Conservation (phyloP, 2,329 filamentous ascomycete genomes). For the Pezicula rhizophila region DNA sequence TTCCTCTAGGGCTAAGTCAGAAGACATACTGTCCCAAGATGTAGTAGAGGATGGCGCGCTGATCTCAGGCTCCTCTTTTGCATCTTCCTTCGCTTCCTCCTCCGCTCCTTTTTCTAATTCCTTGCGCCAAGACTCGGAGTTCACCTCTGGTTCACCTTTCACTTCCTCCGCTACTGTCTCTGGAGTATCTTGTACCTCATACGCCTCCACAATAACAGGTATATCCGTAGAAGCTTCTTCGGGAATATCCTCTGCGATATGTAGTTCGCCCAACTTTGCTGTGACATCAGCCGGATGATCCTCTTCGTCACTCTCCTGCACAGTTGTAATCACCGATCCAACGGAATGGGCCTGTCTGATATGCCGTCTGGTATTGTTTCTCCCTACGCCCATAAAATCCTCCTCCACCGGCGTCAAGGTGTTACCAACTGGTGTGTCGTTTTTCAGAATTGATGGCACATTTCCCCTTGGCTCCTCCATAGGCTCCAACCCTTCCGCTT, state of each 20-base stretch:
- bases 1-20: slow-evolving; percentile 1
- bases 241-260: slow-evolving; percentile 37
- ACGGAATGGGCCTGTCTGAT: slow-evolving; percentile 74
- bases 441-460: slow-evolving; percentile 30
- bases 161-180: slow-evolving; percentile 8
- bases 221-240: slow-evolving; percentile 15
- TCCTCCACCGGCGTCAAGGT: slow-evolving; percentile 36
- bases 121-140: slow-evolving; percentile 4
- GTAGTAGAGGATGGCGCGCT: slow-evolving; percentile 10
- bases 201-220: slow-evolving; percentile 25
- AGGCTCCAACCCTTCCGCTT: slow-evolving; percentile 78
- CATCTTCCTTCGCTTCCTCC: slow-evolving; percentile 6
- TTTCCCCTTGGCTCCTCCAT: slow-evolving; percentile 35
- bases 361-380: slow-evolving; percentile 75
- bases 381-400: slow-evolving; percentile 46
- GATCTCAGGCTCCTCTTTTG: slow-evolving; percentile 6
- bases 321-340: slow-evolving; percentile 72
- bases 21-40: slow-evolving; percentile 14
- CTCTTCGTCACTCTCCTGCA: slow-evolving; percentile 79
- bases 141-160: slow-evolving; percentile 9
- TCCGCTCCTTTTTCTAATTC: slow-evolving; percentile 7
- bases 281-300: slow-evolving; percentile 42
- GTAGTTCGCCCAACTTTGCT: slow-evolving; percentile 40
- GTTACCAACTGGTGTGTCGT: slow-evolving; percentile 21
- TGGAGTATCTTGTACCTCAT: slow-evolving; percentile 18